Evolutionary conservation across 805 yeast genomes (phyloP).

Genomic region (Huiozyma sinensis): DNA sequence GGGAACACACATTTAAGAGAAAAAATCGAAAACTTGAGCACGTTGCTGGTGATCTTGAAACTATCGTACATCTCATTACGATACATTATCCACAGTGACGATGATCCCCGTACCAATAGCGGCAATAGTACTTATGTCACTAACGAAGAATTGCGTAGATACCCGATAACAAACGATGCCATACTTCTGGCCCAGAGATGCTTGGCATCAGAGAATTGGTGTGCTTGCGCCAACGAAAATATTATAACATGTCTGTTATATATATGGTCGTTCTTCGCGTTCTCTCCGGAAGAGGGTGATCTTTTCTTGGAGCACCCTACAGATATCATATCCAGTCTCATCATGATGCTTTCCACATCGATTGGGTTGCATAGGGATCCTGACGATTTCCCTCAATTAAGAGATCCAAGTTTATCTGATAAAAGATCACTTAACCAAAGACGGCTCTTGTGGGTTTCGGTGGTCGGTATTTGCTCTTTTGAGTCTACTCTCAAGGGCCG

Average conservation of each 20-base stretch:
- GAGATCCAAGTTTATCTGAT: slow-evolving; percentile 10
- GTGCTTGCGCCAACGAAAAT: slow-evolving; percentile 26
- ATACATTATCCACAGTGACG: slow-evolving; percentile 4
- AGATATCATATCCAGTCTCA: slow-evolving; percentile 23
- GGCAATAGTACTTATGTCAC: slow-evolving; percentile 3
- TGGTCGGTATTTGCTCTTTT: slow-evolving; percentile 16
- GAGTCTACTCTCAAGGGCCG: slow-evolving; percentile 27
- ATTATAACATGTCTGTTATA: slow-evolving; percentile 22
- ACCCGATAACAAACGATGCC: slow-evolving; percentile 20
- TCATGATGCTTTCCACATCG: slow-evolving; percentile 22
- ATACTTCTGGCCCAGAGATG: slow-evolving; percentile 20
- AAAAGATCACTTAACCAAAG: slow-evolving; percentile 20
- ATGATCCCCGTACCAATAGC: neutral
- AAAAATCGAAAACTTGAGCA: slow-evolving; percentile 21
- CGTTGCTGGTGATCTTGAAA: slow-evolving; percentile 20
- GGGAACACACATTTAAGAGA: slow-evolving; percentile 20
- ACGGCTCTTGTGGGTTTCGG: slow-evolving; percentile 23
- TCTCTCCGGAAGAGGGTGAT: slow-evolving; percentile 29
- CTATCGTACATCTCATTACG: slow-evolving; percentile 21
- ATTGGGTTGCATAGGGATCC: slow-evolving; percentile 28
- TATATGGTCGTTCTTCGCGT: slow-evolving; percentile 25
- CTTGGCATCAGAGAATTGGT: slow-evolving; percentile 22
- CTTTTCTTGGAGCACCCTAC: slow-evolving; percentile 27
- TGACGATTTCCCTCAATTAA: slow-evolving; percentile 18
- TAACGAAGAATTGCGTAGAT: slow-evolving; percentile 12